A percentile compares a stretch with the other conserved stretches of the same genome.
These are phyloP conservation scores for Triticum timopheevii DNA, from an alignment of 176 grass and related monocot genomes.

Conservation along the genomic window DNA sequence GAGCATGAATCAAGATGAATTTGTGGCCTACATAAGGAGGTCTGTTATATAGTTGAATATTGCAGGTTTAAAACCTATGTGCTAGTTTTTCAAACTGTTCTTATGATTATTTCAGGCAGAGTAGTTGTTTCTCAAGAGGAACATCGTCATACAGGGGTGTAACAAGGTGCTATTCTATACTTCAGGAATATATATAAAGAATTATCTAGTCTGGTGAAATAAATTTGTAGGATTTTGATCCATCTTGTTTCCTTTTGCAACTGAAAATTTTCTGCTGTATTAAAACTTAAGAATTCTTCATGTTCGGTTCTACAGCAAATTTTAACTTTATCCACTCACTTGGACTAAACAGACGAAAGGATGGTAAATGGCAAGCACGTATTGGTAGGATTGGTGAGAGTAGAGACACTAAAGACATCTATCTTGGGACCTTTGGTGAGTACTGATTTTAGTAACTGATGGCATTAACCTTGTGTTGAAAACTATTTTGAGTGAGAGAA, in stretches of 20 bases:
- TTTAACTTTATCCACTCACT: constrained; percentile 26
- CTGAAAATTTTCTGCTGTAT: neutral
- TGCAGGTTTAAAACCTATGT: neutral
- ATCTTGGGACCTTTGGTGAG: constrained; percentile 95
- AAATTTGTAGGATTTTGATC: neutral
- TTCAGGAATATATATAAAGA: constrained; percentile 14
- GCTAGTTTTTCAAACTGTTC: constrained; percentile 12
- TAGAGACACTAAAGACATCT: constrained; percentile 95
- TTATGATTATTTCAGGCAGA: constrained; percentile 60
- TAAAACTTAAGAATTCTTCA: constrained; percentile 6
- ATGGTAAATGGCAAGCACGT: constrained; percentile 95
- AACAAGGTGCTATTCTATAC: constrained; percentile 64
- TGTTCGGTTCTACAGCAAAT: neutral
- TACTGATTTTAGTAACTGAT: constrained; percentile 9
- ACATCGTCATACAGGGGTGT: constrained; percentile 86
- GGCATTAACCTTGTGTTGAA: neutral
- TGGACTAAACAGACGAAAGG: constrained; percentile 68
- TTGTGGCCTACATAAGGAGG: constrained; percentile 92
- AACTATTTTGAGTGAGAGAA: neutral
- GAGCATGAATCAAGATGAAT: constrained; percentile 89
- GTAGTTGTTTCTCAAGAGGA: constrained; percentile 98
- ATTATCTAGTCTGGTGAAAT: neutral
- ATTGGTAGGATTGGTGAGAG: constrained; percentile 91
- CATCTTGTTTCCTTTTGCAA: neutral
- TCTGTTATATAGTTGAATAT: constrained; percentile 27